phyloP scores from a whole-genome alignment of 345 rosid genomes.

The Populus alba region DNA sequence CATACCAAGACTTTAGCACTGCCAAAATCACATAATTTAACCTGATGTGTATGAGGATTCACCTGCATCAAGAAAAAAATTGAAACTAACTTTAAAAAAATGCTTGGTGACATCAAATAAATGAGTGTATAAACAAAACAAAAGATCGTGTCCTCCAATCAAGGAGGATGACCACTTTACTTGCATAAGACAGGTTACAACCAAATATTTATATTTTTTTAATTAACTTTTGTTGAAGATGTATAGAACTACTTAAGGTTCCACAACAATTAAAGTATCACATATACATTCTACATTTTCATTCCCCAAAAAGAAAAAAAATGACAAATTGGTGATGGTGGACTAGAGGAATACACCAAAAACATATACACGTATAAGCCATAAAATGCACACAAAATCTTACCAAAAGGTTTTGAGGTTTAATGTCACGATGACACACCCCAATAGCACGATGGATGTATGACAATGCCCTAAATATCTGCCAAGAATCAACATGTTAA shows the following conservation, averaged over 20 bases:
- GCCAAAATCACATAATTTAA: slow-evolving; percentile 95
- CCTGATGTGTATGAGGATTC: slow-evolving; percentile 97
- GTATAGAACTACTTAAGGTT: too few species aligned
- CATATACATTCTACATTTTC: too few species aligned
- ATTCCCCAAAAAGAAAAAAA: too few species aligned
- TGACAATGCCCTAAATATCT: slow-evolving; percentile 92
- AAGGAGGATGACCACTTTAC: not conserved
- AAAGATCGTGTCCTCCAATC: not conserved
- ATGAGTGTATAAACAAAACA: not conserved
- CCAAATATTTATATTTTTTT: not conserved
- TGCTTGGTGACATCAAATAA: not conserved
- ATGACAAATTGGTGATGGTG: too few species aligned
- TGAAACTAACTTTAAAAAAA: not conserved
- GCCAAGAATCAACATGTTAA: slow-evolving; percentile 27
- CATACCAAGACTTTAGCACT: slow-evolving; percentile 98
- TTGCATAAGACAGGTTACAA: not conserved
- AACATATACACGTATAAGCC: not conserved
- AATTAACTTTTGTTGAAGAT: too few species aligned
- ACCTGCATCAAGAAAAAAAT: slow-evolving; percentile 46
- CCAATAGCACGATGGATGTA: slow-evolving; percentile 86
- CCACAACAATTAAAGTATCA: too few species aligned
- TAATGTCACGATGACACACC: slow-evolving; percentile 92
- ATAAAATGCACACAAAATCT: slow-evolving; percentile 3
- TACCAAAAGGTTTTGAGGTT: slow-evolving; percentile 98
- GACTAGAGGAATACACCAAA: not conserved